Evolutionary conservation across 768 basidiomycete species (phyloP), one percentile per base, ranked within the genome.

Genomic region (Hygrophoropsis aurantiaca): DNA sequence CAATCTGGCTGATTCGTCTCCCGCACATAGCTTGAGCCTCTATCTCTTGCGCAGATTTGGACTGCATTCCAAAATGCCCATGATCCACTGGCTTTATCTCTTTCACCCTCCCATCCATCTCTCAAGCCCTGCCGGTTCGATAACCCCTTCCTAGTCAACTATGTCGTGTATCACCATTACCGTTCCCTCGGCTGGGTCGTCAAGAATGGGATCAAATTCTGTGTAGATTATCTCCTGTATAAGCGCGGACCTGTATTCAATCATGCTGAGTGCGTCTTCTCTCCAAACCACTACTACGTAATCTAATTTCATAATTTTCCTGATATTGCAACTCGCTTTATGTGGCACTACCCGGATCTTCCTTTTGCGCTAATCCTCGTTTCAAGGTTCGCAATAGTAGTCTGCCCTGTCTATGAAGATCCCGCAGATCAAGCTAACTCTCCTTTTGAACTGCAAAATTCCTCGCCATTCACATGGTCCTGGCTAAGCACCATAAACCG

Each of bases 401-500:
- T 95, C 16, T 82, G 91, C 51, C 95, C 97, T 0, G 85, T 87
- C 3, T 98, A 97, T 58, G 86, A 91, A 71, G 88, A 94, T 56
- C 77, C 81, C 0, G 69, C 73, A 40, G 94, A 97, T 62, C 78
- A 79, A 49, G 68, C 73, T 19, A 62, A 74, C 0, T 92, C 88
- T 3, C 78, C 81, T 0, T 80, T 85, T 54, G 65, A 76, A 19
- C 71, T 90, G 2, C 78, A 79, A 49, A 88, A 90, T 45, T 67
- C 79, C 2, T 69, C 78, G 16, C 88, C 89, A 2, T 89, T 90
- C 59, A 73, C 85, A 9, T 99, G 97, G 97, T 80, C 90, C 11
- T 97, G 94, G 94, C 78, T 99, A 23, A 93, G 91, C 67, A 99
- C 97, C 1, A 80, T 99, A 51, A 98, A 97, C 62, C 83, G 97